Evolutionary conservation across 768 basidiomycete genomes (phyloP), one percentile per base, ranked within the genome.

Genomic region (Leucosporidium yakuticum): DNA sequence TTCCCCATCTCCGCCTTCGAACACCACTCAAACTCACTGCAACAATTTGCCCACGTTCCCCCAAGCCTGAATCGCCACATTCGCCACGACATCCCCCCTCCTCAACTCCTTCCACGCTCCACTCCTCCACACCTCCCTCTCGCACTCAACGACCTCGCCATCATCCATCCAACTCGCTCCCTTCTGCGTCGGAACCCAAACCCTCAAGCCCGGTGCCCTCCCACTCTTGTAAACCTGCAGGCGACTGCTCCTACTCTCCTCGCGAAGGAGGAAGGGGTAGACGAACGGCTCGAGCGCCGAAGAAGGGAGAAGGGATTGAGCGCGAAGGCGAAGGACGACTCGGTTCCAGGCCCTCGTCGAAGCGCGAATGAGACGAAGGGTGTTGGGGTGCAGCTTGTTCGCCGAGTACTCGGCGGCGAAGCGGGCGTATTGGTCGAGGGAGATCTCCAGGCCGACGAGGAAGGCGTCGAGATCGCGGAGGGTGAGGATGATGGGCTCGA

Each of bases 161-260:
- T 76, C 76, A 7, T 57, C 58, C 76, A 76, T 73, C 74, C 74
- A 76, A 15, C 47, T 60, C 8, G 55, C 56, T 4, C 54, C 57
- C n/a, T 25, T 51, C 29, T 15, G 11, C 23, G 62, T 60, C 57
- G 76, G 74, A 15, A 76, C 70, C 74, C 74, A 76, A 14, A 73
- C 73, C 5, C 71, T 61, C 6, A 75, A 62, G 27, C 39, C n/a
- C n/a, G 71, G 60, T 25, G 74, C 71, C 17, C 74, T 60, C 0
- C 69, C 73, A 0, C n/a, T 4, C 64, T 71, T 75, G 67, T 69
- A 67, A 11, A 69, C 63, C 4, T 63, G 74, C 9, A 25, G 1
- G 11, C 39, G 11, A 15, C 8, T 44, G 39, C 14, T 2, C 39
- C 14, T 15, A 15, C 14, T 8, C 39, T 44, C 53, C 25, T 60